Percentiles rank a stretch among this genome's conserved stretches.
These are phyloP conservation scores for Canavalia ensiformis DNA, from an alignment of 306 rosid species.

Conservation along the genomic window DNA sequence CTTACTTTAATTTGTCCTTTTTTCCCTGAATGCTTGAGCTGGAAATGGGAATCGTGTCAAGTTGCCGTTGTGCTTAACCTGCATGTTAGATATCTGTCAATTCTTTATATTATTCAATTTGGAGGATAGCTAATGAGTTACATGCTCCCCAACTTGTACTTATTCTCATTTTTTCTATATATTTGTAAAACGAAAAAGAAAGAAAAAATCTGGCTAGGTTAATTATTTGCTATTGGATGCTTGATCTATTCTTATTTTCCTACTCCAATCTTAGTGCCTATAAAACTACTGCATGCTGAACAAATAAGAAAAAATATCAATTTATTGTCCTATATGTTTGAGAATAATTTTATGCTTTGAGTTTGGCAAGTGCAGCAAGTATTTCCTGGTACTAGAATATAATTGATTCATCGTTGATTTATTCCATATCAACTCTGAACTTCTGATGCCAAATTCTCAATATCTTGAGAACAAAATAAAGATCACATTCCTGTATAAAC, in stretches of 20 bases:
- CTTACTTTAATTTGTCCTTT: slow-evolving; percentile 10
- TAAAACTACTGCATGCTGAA: slow-evolving; percentile 4
- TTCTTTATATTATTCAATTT: slow-evolving; percentile 18
- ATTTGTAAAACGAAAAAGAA: not conserved
- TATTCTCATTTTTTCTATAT: not conserved
- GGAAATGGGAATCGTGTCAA: slow-evolving; percentile 20
- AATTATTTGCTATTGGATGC: slow-evolving; percentile 30
- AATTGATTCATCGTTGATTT: slow-evolving; percentile 5
- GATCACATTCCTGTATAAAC: not conserved
- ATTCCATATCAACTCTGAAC: slow-evolving; percentile 18
- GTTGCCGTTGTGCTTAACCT: slow-evolving; percentile 19
- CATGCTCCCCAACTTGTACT: slow-evolving; percentile 5
- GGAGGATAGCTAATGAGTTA: slow-evolving; percentile 23
- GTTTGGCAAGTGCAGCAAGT: slow-evolving; percentile 2
- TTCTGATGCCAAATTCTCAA: not conserved
- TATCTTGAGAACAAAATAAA: not conserved
- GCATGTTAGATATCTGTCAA: slow-evolving; percentile 2
- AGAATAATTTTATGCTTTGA: slow-evolving; percentile 32
- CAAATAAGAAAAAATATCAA: not conserved
- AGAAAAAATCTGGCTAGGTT: slow-evolving; percentile 11
- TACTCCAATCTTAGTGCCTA: not conserved
- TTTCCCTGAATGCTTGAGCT: slow-evolving; percentile 33
- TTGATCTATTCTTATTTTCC: slow-evolving; percentile 28
- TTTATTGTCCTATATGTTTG: slow-evolving; percentile 8
- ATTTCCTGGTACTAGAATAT: slow-evolving; percentile 8